Evolutionary conservation across 495 filamentous ascomycete genomes (phyloP), one percentile per base, ranked within the genome.

Genomic region (Annulohypoxylon stygium): DNA sequence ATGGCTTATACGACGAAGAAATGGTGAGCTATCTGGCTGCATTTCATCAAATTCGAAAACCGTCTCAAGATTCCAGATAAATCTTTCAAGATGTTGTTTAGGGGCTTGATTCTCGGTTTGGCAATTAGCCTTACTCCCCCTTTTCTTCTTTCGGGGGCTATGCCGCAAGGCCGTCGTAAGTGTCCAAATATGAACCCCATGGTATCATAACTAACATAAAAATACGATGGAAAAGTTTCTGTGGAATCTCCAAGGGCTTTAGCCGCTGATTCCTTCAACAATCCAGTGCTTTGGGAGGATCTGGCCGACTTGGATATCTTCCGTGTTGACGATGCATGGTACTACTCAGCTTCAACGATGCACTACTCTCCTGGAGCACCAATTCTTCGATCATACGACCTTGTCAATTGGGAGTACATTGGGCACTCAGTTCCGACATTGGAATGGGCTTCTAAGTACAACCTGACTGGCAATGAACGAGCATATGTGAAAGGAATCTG

Each of bases 291-390:
- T 3, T 85, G 81, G 81, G 78, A 83, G 55, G 83, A 85, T 47
- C 70, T 85, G 10, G 81, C 82, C 3, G 83, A 86, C 71, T 39
- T 82, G 16, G 83, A 85, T 33, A 50, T 75, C 36, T 65, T 75
- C 47, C 67, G 67, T 16, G 67, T 70, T 18, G 62, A 64, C 36
- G 67, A 75, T 51, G 67, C 54, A 8, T 75, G 50, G 47, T 89
- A 88, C 76, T 87, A 85, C 77, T 86, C 86, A 0, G 83, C 86
- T 3, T 88, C 86, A n/a, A 87, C 81, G 10, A 85, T 90, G 74
- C 82, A 84, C 62, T 88, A 85, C 75, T 88, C 85, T 4, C 88
- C 87, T 3, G 88, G 88, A 43, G 88, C 87, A 0, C 87, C 88
- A 0, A 76, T 90, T 14, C 81, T 90, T 1, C 76, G 78, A 12